These are phyloP conservation scores for Sporothrix mexicana DNA, from an alignment of 2,329 filamentous ascomycete species.

Conservation along the genomic window DNA sequence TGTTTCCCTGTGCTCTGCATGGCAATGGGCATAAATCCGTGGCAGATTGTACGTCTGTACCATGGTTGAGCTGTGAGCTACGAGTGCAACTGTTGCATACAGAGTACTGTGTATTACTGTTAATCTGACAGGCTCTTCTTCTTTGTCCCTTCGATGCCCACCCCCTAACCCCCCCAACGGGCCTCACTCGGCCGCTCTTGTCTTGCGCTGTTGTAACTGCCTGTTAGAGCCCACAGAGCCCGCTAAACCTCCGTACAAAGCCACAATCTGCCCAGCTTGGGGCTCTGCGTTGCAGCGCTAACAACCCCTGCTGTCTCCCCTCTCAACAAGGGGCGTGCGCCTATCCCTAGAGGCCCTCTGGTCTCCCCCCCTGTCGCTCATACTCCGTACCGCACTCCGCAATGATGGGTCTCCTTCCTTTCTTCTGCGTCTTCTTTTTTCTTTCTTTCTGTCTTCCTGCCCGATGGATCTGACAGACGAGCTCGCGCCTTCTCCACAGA, in stretches of 20 bases:
- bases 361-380: conserved; percentile 2
- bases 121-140: not conserved
- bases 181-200: not conserved
- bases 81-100: not conserved
- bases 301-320: not conserved
- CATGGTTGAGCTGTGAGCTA: conserved; percentile 15
- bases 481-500: conserved; percentile 25
- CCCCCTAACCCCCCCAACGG: not conserved
- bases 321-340: conserved; percentile 15
- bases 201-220: not conserved
- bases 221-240: not conserved
- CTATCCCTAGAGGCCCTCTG: conserved; percentile 1
- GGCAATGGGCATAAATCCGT: conserved; percentile 28
- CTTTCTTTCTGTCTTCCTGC: conserved; percentile 12
- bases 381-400: conserved; percentile 25
- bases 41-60: conserved; percentile 22
- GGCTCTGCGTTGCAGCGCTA: conserved; percentile 5
- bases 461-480: conserved; percentile 29
- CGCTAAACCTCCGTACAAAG: not conserved
- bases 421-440: conserved; percentile 25
- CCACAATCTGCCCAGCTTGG: not conserved
- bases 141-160: not conserved
- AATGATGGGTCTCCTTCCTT: conserved; percentile 30
- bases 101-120: not conserved
- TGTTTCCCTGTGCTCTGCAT: not conserved